A percentile compares a stretch with the other conserved stretches of the same genome.
Conservation (phyloP, 1,284 basidiomycete genomes). For the Cryptococcus jaspeensis region DNA sequence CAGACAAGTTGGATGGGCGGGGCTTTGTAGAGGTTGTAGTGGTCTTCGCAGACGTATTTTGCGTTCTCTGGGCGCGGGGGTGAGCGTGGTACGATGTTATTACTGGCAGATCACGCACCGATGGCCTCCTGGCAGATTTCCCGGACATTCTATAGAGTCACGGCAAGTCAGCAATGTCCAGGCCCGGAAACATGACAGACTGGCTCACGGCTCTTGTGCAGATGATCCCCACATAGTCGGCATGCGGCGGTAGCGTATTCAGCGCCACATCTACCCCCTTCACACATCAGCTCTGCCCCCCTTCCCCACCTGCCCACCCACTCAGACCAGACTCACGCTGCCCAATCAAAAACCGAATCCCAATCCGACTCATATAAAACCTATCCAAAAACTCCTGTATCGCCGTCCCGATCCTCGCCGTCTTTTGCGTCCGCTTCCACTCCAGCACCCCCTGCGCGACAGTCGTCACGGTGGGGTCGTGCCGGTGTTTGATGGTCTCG, state of each 20-base stretch:
- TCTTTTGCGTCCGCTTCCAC: constrained; percentile 57
- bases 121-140: constrained; percentile 98
- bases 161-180: constrained; percentile 9
- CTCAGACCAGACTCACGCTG: constrained; percentile 50
- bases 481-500: constrained; percentile 87
- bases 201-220: constrained; percentile 80
- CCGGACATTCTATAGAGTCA: constrained; percentile 68
- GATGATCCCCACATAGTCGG: constrained; percentile 96
- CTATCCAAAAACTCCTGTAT: constrained; percentile 95
- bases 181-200: not conserved
- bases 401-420: constrained; percentile 63
- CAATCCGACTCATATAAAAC: constrained; percentile 96
- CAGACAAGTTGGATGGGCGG: constrained; percentile 97
- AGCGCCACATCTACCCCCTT: constrained; percentile 72
- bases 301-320: not conserved
- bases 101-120: constrained; percentile 23
- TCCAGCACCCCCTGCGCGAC: constrained; percentile 80
- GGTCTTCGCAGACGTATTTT: constrained; percentile 96
- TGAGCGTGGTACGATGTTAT: not conserved
- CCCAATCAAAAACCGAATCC: constrained; percentile 91
- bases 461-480: constrained; percentile 97
- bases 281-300: constrained; percentile 13
- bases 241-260: constrained; percentile 82
- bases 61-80: constrained; percentile 70
- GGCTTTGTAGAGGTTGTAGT: constrained; percentile 90